Percentiles rank a stretch among this genome's conserved stretches.
These are phyloP conservation scores for Mycena filopes DNA, from an alignment of 768 basidiomycete genomes.

Conservation along the genomic window DNA sequence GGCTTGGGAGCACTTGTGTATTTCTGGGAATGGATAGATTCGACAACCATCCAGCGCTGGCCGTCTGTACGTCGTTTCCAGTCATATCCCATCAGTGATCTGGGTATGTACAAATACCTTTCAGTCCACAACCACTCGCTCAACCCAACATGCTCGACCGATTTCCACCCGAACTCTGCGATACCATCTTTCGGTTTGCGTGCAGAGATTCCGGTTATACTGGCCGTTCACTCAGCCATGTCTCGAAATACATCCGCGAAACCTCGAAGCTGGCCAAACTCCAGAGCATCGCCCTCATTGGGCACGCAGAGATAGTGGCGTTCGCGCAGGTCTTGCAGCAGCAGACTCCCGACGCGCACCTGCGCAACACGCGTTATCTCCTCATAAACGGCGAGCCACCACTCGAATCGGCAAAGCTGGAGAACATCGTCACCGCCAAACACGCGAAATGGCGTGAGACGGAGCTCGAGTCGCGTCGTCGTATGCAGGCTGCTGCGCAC, in stretches of 20 bases:
- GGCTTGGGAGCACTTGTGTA: too few relatives aligned
- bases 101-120: too few relatives aligned
- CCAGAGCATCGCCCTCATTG: constrained; percentile 43
- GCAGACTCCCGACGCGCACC: constrained; percentile 31
- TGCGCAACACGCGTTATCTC: constrained; percentile 42
- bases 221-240: constrained; percentile 49
- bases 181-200: constrained; percentile 44
- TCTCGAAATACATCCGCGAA: constrained; percentile 43
- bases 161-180: constrained; percentile 42
- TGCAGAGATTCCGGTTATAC: constrained; percentile 50
- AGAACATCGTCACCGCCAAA: constrained; percentile 9
- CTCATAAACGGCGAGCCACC: constrained; percentile 39
- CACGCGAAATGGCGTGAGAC: not conserved
- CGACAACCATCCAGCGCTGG: too few relatives aligned
- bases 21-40: too few relatives aligned
- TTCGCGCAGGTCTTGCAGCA: constrained; percentile 40
- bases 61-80: too few relatives aligned
- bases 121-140: too few relatives aligned
- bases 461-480: not conserved
- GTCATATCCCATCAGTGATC: too few relatives aligned
- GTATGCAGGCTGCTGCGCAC: too few relatives aligned
- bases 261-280: constrained; percentile 39
- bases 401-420: constrained; percentile 26
- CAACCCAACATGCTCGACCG: constrained; percentile 20
- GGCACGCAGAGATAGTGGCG: constrained; percentile 37